Base-by-base conservation (phyloP, 768 basidiomycete genomes). In the Calocybe cyanea region DNA sequence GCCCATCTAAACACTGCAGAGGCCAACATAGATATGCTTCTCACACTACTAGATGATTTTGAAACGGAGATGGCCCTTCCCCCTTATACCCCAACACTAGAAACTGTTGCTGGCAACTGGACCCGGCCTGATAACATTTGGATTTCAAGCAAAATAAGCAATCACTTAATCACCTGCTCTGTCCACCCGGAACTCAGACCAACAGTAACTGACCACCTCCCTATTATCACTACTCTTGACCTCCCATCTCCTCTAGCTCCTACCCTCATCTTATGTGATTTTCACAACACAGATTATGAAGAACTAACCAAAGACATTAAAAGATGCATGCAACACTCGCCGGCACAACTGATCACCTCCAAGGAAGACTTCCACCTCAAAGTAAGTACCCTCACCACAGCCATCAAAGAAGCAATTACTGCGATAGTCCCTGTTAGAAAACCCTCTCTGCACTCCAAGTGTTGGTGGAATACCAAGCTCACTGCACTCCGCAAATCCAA, bases 131-230 rank as follows among this genome's bases (percentile, higher is more conserved):
- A 38, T n/a, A 35, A 35, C n/a, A n/a, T 35, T 14, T 14, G 14
- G 34, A 7, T 6, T 35, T 6, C 39, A 10, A 19, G n/a, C 39
- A 24, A 14, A 4, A 3, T 8, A n/a, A 15, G 6, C 7, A 14
- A 28, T 23, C 19, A 10, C 11, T 3, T 40, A 13, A 40, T 38
- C 38, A 18, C 39, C 39, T 40, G 39, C 39, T 11, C n/a, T 13
- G 38, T 38, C 20, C 18, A 10, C 20, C 6, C 38, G 6, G 6
- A n/a, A 5, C 38, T 38, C 20, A 45, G 48, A 0, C 61, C 60
- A 3, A 43, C 54, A 0, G 45, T 45, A 1, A 59, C 67, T 0
- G 67, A 72, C 54, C 67, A 70, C 38, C 49, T 64, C 14, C 67
- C 67, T 2, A 61, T 70, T 3, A 20, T 58, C 9, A 63, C 55